phyloP scores from a whole-genome alignment of 2,329 filamentous ascomycete genomes.

The Fusarium decemcellulare region DNA sequence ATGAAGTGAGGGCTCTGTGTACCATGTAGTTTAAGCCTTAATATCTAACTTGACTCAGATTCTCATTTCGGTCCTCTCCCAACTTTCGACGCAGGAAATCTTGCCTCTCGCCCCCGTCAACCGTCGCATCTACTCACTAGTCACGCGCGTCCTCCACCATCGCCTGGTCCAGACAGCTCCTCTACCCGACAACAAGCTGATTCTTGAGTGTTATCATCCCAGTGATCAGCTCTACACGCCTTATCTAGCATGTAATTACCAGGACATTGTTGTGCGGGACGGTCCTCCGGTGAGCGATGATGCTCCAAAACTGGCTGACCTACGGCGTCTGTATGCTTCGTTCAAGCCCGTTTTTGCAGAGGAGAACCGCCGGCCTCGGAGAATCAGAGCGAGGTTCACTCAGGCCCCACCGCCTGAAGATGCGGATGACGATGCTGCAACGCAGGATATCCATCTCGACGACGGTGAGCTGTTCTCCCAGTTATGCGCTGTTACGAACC shows the following conservation, averaged over 20 bases:
- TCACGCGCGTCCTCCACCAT: conserved; percentile 74
- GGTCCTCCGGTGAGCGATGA: conserved; percentile 17
- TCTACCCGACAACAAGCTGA: conserved; percentile 67
- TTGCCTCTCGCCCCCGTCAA: conserved; percentile 72
- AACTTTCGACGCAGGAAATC: conserved; percentile 64
- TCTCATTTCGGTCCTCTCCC: conserved; percentile 51
- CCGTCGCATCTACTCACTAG: conserved; percentile 73
- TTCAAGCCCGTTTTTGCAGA: conserved; percentile 76
- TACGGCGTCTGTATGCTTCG: conserved; percentile 75
- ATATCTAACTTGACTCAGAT: conserved; percentile 16
- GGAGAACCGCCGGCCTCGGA: conserved; percentile 59
- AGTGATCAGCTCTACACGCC: conserved; percentile 77
- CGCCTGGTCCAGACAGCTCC: conserved; percentile 64
- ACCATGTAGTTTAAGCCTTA: not conserved
- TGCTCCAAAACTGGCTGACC: conserved; percentile 49
- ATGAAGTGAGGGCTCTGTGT: conserved; percentile 20
- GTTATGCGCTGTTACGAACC: conserved; percentile 76
- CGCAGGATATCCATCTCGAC: conserved; percentile 75
- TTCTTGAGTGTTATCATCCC: conserved; percentile 86
- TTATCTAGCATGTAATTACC: conserved; percentile 75
- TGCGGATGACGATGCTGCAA: conserved; percentile 60
- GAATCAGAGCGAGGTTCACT: conserved; percentile 26
- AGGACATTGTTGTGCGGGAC: conserved; percentile 64
- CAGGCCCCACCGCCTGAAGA: conserved; percentile 21
- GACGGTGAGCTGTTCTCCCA: conserved; percentile 81